Base-by-base conservation (phyloP, 495 filamentous ascomycete genomes). In the Arthonia radiata region DNA sequence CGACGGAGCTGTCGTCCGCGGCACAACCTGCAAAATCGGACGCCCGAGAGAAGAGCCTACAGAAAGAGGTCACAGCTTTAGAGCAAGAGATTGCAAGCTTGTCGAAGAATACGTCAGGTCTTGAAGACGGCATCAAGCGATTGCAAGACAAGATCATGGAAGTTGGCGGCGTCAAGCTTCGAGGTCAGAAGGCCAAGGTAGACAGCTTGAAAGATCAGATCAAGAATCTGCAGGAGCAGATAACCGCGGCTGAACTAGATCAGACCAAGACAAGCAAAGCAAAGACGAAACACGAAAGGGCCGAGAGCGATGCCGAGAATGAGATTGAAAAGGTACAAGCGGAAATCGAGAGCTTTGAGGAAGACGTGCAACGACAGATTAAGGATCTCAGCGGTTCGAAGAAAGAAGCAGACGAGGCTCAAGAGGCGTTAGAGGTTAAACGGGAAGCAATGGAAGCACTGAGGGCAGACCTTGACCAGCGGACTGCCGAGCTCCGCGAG, bases 91-190 rank as follows among this genome's bases (percentile, higher is more conserved):
- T 91, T 13, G 64, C 72, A 18, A 76, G 73, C 35, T 58, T 94
- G 6, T 72, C 71, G 29, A 51, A 59, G 13, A 78, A 93, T 44
- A 91, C 75, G 21, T 56, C 71, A 10, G 78, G 67, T 15, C 68
- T 92, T 13, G 89, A 97, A 38, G 67, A 71, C 21, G 86, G 92
- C 45, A 92, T 97, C 37, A 78, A 86, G 48, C 55, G 52, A 2
- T 57, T 97, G 12, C 82, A 94, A 45, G 71, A 77, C 54, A 89
- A 86, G 55, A 94, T 97, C 39, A 93, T 94, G 83, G 73, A 92
- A 48, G 69, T 89, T 29, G 86, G 86, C 33, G 86, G 86, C 50
- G 81, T 93, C 24, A 72, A 75, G 43, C 67, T 97, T 6, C 68
- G 86, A 24, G 63, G 69, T 14, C 83, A 94, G 42, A 83, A 86